A percentile compares a stretch with the other conserved stretches of the same genome.
phyloP scores from a whole-genome alignment of 2,329 filamentous ascomycete species.

The Lasiodiplodia hormozganensis region DNA sequence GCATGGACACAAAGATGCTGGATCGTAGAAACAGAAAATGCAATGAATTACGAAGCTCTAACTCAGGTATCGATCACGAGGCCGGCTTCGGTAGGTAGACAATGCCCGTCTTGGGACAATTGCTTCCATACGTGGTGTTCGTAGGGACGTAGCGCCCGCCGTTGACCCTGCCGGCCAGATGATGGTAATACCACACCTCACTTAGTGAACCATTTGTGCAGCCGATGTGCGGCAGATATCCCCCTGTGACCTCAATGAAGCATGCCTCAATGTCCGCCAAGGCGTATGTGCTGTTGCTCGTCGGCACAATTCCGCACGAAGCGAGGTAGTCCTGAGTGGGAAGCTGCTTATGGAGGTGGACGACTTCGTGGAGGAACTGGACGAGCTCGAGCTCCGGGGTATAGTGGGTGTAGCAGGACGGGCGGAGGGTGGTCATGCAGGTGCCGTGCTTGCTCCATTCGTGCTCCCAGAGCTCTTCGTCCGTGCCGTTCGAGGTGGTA shows the following conservation, averaged over 20 bases:
- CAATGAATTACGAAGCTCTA: not conserved
- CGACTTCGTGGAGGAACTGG: slow-evolving; percentile 72
- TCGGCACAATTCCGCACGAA: slow-evolving; percentile 67
- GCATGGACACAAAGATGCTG: too few relatives aligned
- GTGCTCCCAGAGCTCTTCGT: slow-evolving; percentile 72
- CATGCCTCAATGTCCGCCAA: slow-evolving; percentile 65
- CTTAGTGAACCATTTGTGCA: slow-evolving; percentile 58
- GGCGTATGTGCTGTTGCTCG: slow-evolving; percentile 64
- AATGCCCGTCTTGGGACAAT: slow-evolving; percentile 68
- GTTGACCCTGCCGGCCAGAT: slow-evolving; percentile 65
- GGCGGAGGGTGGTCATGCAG: slow-evolving; percentile 72
- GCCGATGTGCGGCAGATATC: slow-evolving; percentile 66
- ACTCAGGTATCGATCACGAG: not conserved
- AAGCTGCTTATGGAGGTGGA: slow-evolving; percentile 70
- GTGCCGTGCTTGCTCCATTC: slow-evolving; percentile 78
- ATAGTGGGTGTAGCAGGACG: slow-evolving; percentile 67
- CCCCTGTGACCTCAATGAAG: slow-evolving; percentile 55
- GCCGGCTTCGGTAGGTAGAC: slow-evolving; percentile 67
- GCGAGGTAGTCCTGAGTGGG: slow-evolving; percentile 69
- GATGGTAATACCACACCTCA: slow-evolving; percentile 69
- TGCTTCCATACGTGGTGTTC: slow-evolving; percentile 51
- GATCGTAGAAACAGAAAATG: too few relatives aligned
- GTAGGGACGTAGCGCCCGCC: slow-evolving; percentile 66
- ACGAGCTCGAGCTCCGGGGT: slow-evolving; percentile 67
- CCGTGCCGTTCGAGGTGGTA: slow-evolving; percentile 36